phyloP scores from a whole-genome alignment of 164 flowering plant genomes.

The Kalanchoe fedtschenkoi region DNA sequence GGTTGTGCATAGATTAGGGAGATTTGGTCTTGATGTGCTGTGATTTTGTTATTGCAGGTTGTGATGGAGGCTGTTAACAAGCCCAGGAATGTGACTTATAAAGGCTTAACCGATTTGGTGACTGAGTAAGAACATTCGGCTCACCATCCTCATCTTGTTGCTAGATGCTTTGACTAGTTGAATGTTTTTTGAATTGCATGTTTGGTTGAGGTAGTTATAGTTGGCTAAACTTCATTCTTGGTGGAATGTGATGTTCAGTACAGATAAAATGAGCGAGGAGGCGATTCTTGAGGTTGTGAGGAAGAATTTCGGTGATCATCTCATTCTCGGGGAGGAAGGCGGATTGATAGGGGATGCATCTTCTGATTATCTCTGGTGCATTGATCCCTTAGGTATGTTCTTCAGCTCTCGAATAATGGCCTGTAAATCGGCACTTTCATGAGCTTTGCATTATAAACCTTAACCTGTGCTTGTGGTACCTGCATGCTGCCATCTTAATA shows the following conservation, averaged over 20 bases:
- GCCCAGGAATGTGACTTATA: conserved; percentile 70
- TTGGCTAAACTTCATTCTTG: background rate
- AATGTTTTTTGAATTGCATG: background rate
- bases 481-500: background rate
- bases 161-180: background rate
- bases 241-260: conserved; percentile 33
- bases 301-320: conserved; percentile 63
- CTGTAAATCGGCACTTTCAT: background rate
- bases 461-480: background rate
- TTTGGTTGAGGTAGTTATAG: too few relatives aligned
- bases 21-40: background rate
- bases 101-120: conserved; percentile 89
- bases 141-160: background rate
- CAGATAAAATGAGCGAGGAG: conserved; percentile 81
- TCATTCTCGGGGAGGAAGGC: conserved; percentile 97
- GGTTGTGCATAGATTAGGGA: background rate
- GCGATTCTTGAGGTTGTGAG: conserved; percentile 70
- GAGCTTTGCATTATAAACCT: too few relatives aligned
- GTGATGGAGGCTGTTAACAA: conserved; percentile 94
- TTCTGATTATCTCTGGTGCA: conserved; percentile 95
- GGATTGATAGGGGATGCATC: conserved; percentile 80
- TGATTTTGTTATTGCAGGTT: conserved; percentile 31
- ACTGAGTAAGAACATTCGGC: conserved; percentile 56
- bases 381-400: conserved; percentile 83
- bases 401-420: background rate